Base-by-base conservation (phyloP, 441 rosid genomes). In the Eruca vesicaria region DNA sequence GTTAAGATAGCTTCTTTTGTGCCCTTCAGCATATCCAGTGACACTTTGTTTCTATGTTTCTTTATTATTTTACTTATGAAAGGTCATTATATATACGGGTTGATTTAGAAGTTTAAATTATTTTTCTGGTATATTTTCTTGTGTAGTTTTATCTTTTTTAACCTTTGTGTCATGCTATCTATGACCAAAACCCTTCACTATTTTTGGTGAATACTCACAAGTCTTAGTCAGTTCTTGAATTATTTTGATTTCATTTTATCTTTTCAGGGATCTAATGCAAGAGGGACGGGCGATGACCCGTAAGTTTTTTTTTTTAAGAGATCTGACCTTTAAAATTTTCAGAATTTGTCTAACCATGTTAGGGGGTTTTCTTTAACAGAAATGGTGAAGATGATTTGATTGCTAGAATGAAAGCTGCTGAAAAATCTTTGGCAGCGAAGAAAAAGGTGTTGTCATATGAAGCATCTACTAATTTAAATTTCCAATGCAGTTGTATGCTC, bases 401-500 rank as follows among this genome's bases (percentile, higher is more conserved):
- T 45, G 85, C 92, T 63, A 88, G 81, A 83, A 93, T 91, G 99
- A 88, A 86, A 80, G 97, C 96, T 63, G 89, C 91, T 70, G 98
- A 86, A 88, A 94, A 89, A 78, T 92, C 92, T 76, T 84, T 95
- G 82, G 88, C 87, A 82, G 82, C 87, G 9, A 91, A 92, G 81
- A 79, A 90, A 77, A 95, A 91, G 93, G 98, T 93, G 11, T 50
- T 7, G 9, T 59, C 9, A 8, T 66, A 52, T 9, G n/a, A n/a
- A 50, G 60, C 61, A 41, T 61, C 56, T 62, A 43, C n/a, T 35
- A 43, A 65, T 65, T 26, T 77, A 36, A 2, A 16, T 14, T 59
- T 53, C 18, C 21, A 9, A 8, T 23, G 8, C 63, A 18, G 23
- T 38, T 61, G 62, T 33, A 19, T 53, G 43, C 18, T 83, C n/a